Evolutionary conservation across 2,329 filamentous ascomycete species (phyloP), one percentile per base, ranked within the genome.

Genomic region (Laburnicola sp.): DNA sequence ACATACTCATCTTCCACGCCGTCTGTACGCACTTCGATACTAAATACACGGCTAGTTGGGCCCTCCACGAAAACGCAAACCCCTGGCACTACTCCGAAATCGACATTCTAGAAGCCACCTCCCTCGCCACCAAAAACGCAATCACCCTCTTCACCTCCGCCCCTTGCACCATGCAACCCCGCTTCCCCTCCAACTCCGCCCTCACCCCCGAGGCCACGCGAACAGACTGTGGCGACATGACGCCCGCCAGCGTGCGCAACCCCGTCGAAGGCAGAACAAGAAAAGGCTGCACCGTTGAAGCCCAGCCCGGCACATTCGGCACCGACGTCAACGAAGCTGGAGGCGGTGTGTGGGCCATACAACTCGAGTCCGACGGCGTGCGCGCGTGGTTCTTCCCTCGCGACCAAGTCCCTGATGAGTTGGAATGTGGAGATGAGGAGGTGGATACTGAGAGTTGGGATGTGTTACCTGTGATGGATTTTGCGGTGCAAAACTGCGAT

Each of bases 311-410:
- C 34, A 53, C 57, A 2, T 60, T 66, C 36, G 60, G 60, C 7
- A 34, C 54, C 3, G 30, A 38, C 7, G 58, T 62, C 51, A 70
- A 82, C 57, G 54, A 64, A 3, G 60, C 71, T 11, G 74, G 74
- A 1, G 80, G 80, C 10, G 79, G 78, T 43, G 65, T 82, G 1
- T 77, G 80, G 57, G 80, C 78, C 1, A 72, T 79, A 59, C 75
- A 81, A 55, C 73, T 79, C 68, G 76, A 77, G 3, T 54, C 62
- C 4, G 64, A 74, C 2, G 73, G 66, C 7, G 76, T 83, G 59
- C 74, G 76, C 48, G 77, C 81, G 53, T 83, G 79, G 79, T 78
- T 76, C 61, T 82, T 82, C 57, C 58, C 73, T 1, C 72, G 78
- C n/a, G 54, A 54, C 10, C 51, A 58, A 3, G 76, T 81, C 27